These are phyloP conservation scores for Phyllosticta capitalensis DNA, from an alignment of 2,329 filamentous ascomycete genomes.

Conservation along the genomic window DNA sequence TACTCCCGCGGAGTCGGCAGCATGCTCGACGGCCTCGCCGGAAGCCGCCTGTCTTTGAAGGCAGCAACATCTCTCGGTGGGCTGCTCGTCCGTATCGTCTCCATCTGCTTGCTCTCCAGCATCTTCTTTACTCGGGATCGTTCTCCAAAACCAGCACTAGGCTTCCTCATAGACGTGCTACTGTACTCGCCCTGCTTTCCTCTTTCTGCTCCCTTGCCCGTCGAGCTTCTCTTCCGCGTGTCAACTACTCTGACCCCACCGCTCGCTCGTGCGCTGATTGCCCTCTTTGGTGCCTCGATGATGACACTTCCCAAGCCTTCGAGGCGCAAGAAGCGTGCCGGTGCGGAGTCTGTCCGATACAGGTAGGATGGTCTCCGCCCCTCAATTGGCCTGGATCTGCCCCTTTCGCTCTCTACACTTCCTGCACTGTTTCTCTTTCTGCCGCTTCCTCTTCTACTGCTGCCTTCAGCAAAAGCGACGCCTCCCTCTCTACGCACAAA, in stretches of 20 bases:
- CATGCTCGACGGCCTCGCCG: slow-evolving; percentile 21
- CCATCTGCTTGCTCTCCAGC: slow-evolving; percentile 5
- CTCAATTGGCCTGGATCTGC: neutral
- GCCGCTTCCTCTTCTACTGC: neutral
- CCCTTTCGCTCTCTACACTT: neutral
- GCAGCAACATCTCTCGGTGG: neutral
- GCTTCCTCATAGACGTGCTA: neutral
- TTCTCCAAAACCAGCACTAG: neutral
- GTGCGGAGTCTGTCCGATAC: neutral
- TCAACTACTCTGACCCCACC: slow-evolving; percentile 6
- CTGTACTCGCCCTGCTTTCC: neutral
- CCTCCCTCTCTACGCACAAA: neutral
- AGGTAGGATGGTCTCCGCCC: neutral
- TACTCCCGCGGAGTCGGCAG: slow-evolving; percentile 22
- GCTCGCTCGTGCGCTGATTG: slow-evolving; percentile 1
- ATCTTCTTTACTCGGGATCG: slow-evolving; percentile 2
- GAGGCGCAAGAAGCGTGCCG: neutral
- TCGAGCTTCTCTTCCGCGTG: neutral
- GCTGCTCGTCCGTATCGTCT: neutral
- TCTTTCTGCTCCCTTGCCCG: neutral
- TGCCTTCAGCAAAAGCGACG: neutral
- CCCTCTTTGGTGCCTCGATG: slow-evolving; percentile 3
- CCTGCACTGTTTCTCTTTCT: neutral
- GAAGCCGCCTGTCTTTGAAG: slow-evolving; percentile 11
- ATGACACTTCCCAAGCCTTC: slow-evolving; percentile 5